phyloP scores from a whole-genome alignment of 1,139 yeast species.

The Diutina sp. region DNA sequence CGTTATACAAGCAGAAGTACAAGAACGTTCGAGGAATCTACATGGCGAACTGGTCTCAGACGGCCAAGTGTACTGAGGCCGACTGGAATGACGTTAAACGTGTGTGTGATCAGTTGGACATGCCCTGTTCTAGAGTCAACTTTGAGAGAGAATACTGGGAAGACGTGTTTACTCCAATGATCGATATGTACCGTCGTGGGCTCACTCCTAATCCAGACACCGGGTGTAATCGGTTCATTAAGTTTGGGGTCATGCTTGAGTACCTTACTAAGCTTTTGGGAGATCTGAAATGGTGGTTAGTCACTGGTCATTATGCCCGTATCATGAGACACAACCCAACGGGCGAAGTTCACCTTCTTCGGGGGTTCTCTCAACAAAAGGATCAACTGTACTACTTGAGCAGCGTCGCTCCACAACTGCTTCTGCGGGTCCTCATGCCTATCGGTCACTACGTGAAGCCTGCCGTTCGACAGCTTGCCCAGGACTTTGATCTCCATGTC shows the following conservation, averaged over 20 bases:
- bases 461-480: constrained; percentile 57
- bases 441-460: constrained; percentile 70
- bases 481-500: constrained; percentile 38
- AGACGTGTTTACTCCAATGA: constrained; percentile 87
- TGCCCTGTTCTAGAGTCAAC: constrained; percentile 66
- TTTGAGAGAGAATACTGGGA: constrained; percentile 90
- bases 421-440: constrained; percentile 56
- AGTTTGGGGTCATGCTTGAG: constrained; percentile 67
- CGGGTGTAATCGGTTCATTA: constrained; percentile 71
- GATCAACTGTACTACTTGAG: constrained; percentile 91
- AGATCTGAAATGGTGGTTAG: constrained; percentile 58
- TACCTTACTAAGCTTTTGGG: constrained; percentile 31
- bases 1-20: constrained; percentile 41
- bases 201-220: constrained; percentile 93
- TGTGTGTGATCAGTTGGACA: constrained; percentile 46
- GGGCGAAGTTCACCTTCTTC: constrained; percentile 31
- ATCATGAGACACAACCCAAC: constrained; percentile 23
- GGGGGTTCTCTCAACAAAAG: constrained; percentile 50
- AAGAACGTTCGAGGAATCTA: constrained; percentile 63
- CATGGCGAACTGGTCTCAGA: constrained; percentile 86
- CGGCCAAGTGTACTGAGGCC: constrained; percentile 62
- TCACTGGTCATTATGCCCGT: constrained; percentile 87
- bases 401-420: constrained; percentile 36
- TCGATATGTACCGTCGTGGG: constrained; percentile 56
- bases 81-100: constrained; percentile 80